A percentile compares a stretch with the other conserved stretches of the same genome.
phyloP scores from a whole-genome alignment of 257 asterid genomes.

The Lycium barbarum region DNA sequence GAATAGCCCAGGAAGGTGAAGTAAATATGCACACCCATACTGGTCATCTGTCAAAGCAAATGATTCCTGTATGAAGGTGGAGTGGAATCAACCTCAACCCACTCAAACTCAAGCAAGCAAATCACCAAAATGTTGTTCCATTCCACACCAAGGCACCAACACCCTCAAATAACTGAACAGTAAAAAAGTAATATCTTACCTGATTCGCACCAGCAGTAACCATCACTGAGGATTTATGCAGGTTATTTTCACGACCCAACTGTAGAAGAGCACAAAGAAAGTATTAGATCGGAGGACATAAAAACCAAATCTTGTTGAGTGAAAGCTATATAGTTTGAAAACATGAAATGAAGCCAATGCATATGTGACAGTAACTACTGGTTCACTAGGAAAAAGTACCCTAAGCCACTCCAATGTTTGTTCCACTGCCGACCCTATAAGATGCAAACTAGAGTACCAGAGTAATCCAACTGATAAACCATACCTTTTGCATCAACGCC shows the following conservation, averaged over 20 bases:
- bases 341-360: background rate
- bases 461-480: constrained; percentile 9
- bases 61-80: background rate
- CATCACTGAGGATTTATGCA: constrained; percentile 88
- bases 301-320: background rate
- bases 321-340: background rate
- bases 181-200: constrained; percentile 47
- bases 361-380: background rate
- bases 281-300: constrained; percentile 23
- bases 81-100: constrained; percentile 8
- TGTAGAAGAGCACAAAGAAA: constrained; percentile 43
- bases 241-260: constrained; percentile 72
- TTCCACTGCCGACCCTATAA: constrained; percentile 7
- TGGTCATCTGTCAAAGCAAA: constrained; percentile 17
- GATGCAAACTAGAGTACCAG: background rate
- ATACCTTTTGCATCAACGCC: constrained; percentile 78
- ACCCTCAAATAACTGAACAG: background rate
- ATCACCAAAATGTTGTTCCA: constrained; percentile 2
- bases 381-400: constrained; percentile 20
- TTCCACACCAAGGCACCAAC: background rate
- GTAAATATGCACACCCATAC: background rate
- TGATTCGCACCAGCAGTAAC: constrained; percentile 99
- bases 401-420: background rate
- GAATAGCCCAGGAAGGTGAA: constrained; percentile 3
- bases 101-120: background rate